A percentile compares a stretch with the other conserved stretches of the same genome.
These are phyloP conservation scores for Botrytis porri DNA, from an alignment of 2,329 filamentous ascomycete species.

Conservation along the genomic window DNA sequence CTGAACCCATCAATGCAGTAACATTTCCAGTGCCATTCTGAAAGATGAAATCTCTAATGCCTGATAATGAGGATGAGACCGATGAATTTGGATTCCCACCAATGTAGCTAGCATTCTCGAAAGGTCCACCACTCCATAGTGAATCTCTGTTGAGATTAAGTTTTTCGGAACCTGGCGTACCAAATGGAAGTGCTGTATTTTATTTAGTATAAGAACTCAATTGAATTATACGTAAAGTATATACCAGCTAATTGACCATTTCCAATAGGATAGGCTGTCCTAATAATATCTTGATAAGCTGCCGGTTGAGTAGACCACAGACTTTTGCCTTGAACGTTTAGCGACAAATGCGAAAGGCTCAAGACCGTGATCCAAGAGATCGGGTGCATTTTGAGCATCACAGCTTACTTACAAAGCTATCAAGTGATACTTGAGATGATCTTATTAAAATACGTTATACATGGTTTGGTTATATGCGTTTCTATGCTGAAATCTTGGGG, in stretches of 20 bases:
- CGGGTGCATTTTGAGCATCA: background rate
- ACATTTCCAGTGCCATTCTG: conserved; percentile 43
- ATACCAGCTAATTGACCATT: conserved; percentile 48
- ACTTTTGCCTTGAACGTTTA: background rate
- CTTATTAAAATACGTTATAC: background rate
- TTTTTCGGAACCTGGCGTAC: conserved; percentile 42
- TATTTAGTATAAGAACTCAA: background rate
- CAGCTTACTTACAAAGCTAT: background rate
- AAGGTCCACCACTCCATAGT: conserved; percentile 41
- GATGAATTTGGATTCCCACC: conserved; percentile 46
- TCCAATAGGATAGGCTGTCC: conserved; percentile 46
- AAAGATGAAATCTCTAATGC: conserved; percentile 48
- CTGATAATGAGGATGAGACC: conserved; percentile 40
- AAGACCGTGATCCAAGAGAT: background rate
- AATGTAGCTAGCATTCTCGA: conserved; percentile 37
- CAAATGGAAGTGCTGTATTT: conserved; percentile 42
- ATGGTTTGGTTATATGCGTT: background rate
- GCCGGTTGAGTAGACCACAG: conserved; percentile 27
- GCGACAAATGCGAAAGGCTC: background rate
- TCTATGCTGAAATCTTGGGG: background rate
- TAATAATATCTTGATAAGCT: conserved; percentile 33
- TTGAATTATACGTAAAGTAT: background rate
- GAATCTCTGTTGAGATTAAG: conserved; percentile 48
- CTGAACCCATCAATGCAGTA: conserved; percentile 40
- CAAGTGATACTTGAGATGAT: background rate